A percentile compares a stretch with the other conserved stretches of the same genome.
phyloP scores from a whole-genome alignment of 2,329 filamentous ascomycete genomes.

The Ceratocystis alfenasii region DNA sequence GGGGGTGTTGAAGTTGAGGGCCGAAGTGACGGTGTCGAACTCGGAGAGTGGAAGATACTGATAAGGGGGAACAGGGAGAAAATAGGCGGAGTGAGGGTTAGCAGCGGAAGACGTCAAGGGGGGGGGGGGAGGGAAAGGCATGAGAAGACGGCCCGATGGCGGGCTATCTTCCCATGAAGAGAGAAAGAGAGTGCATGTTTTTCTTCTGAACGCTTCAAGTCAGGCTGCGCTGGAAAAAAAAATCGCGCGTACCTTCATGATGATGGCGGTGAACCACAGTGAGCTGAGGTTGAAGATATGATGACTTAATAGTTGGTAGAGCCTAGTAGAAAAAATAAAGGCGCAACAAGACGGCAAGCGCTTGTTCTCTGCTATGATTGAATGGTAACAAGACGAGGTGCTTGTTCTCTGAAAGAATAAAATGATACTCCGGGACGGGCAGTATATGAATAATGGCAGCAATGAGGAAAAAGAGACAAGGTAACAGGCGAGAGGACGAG shows the following conservation, averaged over 20 bases:
- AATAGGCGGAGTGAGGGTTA: slow-evolving; percentile 11
- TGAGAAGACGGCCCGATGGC: too few species aligned
- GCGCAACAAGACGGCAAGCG: background rate
- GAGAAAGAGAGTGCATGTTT: slow-evolving; percentile 7
- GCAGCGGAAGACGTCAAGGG: slow-evolving; percentile 8
- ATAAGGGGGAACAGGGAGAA: background rate
- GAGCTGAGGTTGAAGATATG: slow-evolving; percentile 22
- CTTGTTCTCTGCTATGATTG: background rate
- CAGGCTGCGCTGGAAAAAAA: slow-evolving; percentile 22
- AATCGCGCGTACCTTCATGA: slow-evolving; percentile 23
- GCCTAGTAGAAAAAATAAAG: background rate
- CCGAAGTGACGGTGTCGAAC: slow-evolving; percentile 81
- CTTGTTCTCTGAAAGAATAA: slow-evolving; percentile 11
- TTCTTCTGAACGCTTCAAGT: slow-evolving; percentile 23
- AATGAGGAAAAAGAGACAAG: too few species aligned
- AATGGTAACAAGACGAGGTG: background rate
- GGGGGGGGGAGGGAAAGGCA: background rate
- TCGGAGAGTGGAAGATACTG: slow-evolving; percentile 86
- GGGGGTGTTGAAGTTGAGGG: slow-evolving; percentile 88
- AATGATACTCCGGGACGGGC: background rate
- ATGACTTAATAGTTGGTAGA: slow-evolving; percentile 4
- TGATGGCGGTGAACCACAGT: slow-evolving; percentile 23
- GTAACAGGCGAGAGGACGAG: too few species aligned
- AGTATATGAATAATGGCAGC: background rate
- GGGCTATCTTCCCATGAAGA: background rate